Evolutionary conservation across 805 yeast species (phyloP), one percentile per base, ranked within the genome.

Genomic region (Starmerella sp.): DNA sequence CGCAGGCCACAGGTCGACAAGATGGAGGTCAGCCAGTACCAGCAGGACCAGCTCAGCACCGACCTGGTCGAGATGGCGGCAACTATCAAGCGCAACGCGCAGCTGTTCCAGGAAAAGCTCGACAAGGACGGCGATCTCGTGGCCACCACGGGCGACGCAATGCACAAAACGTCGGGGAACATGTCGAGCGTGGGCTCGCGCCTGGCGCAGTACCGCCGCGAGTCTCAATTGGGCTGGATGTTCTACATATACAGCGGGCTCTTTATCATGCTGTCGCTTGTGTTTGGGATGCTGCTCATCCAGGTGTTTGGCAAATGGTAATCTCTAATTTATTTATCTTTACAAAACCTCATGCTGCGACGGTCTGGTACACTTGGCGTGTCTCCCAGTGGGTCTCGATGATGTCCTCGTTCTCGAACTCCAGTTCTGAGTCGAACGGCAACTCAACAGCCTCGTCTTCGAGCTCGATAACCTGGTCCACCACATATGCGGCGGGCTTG

Each of bases 61-160:
- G 83, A 80, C 42, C 68, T 80, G 49, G 64, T 75, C 4, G 74
- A 70, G 17, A 72, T 80, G 67, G 80, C 81, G 0, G 62, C 72
- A 7, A 66, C 71, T 7, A 72, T 80, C 58, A 78, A 76, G 57
- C 64, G 67, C 30, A 76, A 79, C 17, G 83, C 83, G 1, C 58
- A 71, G 34, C 61, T 63, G 6, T 71, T 78, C 72, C 59, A 65
- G 63, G 55, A 74, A 63, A 71, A 72, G 61, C 62, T 73, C n/a
- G 65, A 65, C 30, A 53, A 61, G 22, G 76, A 73, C 56, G 57
- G 56, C 10, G 67, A 65, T 30, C 66, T 70, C 6, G 69, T 73
- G 13, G 56, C 57, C 34, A 54, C 64, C 3, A 67, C 76, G 0
- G 57, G 66, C n/a, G 65, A 62, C 7, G 69, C 75, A 4, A 54